A percentile compares a stretch with the other conserved stretches of the same genome.
These are phyloP conservation scores for Ceratocystis destructans DNA, from an alignment of 2,329 filamentous ascomycete genomes.

Conservation along the genomic window DNA sequence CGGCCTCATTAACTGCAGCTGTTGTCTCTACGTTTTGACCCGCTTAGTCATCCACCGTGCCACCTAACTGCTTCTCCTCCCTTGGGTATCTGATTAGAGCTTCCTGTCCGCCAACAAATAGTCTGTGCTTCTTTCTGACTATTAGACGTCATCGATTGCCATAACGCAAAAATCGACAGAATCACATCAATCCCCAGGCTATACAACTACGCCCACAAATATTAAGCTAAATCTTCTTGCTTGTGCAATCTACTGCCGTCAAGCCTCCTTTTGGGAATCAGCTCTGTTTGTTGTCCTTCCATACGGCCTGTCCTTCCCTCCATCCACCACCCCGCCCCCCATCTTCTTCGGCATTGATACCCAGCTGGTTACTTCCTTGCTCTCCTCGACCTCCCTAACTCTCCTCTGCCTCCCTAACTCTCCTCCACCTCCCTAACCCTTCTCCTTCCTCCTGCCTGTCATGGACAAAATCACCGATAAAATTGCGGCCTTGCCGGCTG, in stretches of 20 bases:
- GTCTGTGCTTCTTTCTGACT: conserved; percentile 1
- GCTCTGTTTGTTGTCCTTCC: too few species aligned
- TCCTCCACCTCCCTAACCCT: background rate
- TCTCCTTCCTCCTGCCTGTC: background rate
- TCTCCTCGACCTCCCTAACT: background rate
- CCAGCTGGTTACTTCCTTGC: background rate
- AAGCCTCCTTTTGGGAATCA: background rate
- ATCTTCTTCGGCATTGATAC: background rate
- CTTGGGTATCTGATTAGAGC: background rate
- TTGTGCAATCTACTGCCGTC: background rate
- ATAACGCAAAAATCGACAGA: background rate
- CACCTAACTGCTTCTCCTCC: background rate
- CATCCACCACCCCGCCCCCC: background rate
- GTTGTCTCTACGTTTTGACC: background rate
- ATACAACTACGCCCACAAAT: background rate
- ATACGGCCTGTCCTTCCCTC: background rate
- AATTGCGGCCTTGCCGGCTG: conserved; percentile 73
- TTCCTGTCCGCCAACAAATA: background rate
- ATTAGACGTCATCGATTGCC: conserved; percentile 1
- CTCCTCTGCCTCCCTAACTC: background rate
- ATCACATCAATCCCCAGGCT: background rate
- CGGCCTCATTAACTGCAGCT: background rate
- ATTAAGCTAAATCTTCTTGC: background rate
- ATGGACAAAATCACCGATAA: conserved; percentile 89
- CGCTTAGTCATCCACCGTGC: background rate